These are phyloP conservation scores for Paramecium biaurelia DNA, from an alignment of 73 alveolate species.

Conservation along the genomic window DNA sequence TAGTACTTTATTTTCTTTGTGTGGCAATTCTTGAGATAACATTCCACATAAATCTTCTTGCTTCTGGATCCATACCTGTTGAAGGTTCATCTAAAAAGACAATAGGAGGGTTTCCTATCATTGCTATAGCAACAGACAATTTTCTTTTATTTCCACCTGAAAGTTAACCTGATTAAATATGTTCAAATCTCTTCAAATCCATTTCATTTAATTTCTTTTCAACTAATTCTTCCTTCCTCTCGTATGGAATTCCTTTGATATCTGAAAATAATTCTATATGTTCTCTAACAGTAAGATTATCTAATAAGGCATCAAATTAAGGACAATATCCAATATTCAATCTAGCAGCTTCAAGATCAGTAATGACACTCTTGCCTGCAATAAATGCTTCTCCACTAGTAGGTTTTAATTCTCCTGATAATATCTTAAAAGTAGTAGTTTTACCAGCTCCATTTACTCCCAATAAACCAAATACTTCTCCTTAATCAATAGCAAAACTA, in stretches of 20 bases:
- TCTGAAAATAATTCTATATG: conserved; percentile 92
- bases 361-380: conserved; percentile 81
- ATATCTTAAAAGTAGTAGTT: conserved; percentile 89
- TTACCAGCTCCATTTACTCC: conserved; percentile 99
- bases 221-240: conserved; percentile 70
- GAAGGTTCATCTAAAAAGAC: conserved; percentile 98
- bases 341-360: conserved; percentile 81
- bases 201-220: conserved; percentile 86
- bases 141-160: conserved; percentile 98
- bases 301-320: conserved; percentile 93
- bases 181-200: conserved; percentile 81
- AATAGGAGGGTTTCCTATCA: conserved; percentile 98
- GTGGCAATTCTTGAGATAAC: conserved; percentile 91
- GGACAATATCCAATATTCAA: conserved; percentile 97
- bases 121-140: conserved; percentile 97
- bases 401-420: conserved; percentile 91
- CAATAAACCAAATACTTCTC: conserved; percentile 91
- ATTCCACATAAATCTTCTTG: conserved; percentile 98
- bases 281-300: conserved; percentile 92
- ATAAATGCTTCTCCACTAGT: conserved; percentile 89
- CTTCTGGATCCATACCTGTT: conserved; percentile 99
- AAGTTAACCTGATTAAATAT: conserved; percentile 84
- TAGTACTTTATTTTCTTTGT: conserved; percentile 73
- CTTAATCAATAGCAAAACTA: conserved; percentile 85
- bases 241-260: conserved; percentile 90